Evolutionary conservation across 768 basidiomycete species (phyloP), one percentile per base, ranked within the genome.

Genomic region (Galerina sulciceps): DNA sequence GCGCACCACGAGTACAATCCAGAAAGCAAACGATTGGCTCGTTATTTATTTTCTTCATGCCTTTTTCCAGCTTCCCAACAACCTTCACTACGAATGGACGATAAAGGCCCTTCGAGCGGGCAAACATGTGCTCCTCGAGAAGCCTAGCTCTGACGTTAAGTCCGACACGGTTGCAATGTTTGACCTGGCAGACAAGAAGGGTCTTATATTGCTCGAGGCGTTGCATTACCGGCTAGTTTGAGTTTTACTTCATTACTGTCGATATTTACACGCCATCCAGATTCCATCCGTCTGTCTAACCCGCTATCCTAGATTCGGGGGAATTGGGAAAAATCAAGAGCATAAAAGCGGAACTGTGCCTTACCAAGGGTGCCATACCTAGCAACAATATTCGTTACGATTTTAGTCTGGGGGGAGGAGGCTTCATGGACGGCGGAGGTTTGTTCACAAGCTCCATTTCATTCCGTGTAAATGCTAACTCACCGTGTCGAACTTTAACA

Each of bases 91-190:
- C 57, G 87, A 89, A 65, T 90, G 86, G 87, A 84, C 86, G 0
- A 83, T 84, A 77, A 88, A 85, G 62, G 84, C 86, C 3, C 79
- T 90, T 42, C 73, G 75, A 15, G 81, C 85, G 0, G 85, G 88
- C 6, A 89, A 90, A 65, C 86, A 88, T 60, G 87, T 89, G 20
- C 72, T 90, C 0, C 70, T 88, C 1, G 89, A 90, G 64, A 88
- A 87, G 65, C 88, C 88, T 0, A 76, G 80, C 15, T 72, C 57
- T 23, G 52, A 50, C 17, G 53, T 52, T 22, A 44, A 50, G 5
- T 37, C 37, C 42, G 57, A 58, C 38, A 50, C 57, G 11, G 43
- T 46, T 17, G 42, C 43, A 11, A 50, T 58, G 35, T 42, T 58
- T 1, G 79, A 11, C 66, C 82, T 57, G 81, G 77, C 1, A 2